These are phyloP conservation scores for Fusarium verrucosum DNA, from an alignment of 2,329 filamentous ascomycete species.

Conservation along the genomic window DNA sequence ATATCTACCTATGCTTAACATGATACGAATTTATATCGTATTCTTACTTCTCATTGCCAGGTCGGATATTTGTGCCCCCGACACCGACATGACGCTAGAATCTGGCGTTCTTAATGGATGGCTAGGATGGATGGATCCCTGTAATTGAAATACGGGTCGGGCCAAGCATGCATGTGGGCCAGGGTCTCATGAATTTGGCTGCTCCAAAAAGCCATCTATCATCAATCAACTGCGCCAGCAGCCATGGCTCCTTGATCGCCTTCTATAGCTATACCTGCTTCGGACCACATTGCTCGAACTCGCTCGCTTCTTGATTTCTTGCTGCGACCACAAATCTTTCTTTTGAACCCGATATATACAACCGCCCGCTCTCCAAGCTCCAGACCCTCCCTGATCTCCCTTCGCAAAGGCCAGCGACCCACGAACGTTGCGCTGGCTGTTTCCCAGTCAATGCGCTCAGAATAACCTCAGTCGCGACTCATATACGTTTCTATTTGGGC, in stretches of 20 bases:
- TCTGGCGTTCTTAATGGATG: conserved; percentile 19
- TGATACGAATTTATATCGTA: conserved; percentile 15
- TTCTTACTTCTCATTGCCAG: neutral
- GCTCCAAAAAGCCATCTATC: conserved; percentile 41
- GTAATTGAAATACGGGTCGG: conserved; percentile 21
- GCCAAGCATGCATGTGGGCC: conserved; percentile 41
- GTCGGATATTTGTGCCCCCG: conserved; percentile 39
- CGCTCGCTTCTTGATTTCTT: conserved; percentile 26
- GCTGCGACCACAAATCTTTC: neutral
- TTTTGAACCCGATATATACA: neutral
- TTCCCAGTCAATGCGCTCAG: neutral
- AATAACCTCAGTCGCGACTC: neutral
- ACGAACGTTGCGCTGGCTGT: conserved; percentile 13
- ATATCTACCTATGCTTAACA: neutral
- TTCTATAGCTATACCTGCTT: conserved; percentile 2
- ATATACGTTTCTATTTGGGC: neutral
- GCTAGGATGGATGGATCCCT: conserved; percentile 34
- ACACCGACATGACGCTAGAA: conserved; percentile 42
- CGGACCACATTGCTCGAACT: conserved; percentile 5
- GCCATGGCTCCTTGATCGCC: conserved; percentile 25
- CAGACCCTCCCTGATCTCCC: conserved; percentile 11
- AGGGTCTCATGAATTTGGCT: conserved; percentile 33
- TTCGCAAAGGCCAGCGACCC: conserved; percentile 10
- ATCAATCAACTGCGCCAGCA: conserved; percentile 23
- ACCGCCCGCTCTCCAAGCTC: conserved; percentile 14